A percentile compares a stretch with the other conserved stretches of the same genome.
These are phyloP conservation scores for Lyophyllum decastes DNA, from an alignment of 768 basidiomycete species.

Conservation along the genomic window DNA sequence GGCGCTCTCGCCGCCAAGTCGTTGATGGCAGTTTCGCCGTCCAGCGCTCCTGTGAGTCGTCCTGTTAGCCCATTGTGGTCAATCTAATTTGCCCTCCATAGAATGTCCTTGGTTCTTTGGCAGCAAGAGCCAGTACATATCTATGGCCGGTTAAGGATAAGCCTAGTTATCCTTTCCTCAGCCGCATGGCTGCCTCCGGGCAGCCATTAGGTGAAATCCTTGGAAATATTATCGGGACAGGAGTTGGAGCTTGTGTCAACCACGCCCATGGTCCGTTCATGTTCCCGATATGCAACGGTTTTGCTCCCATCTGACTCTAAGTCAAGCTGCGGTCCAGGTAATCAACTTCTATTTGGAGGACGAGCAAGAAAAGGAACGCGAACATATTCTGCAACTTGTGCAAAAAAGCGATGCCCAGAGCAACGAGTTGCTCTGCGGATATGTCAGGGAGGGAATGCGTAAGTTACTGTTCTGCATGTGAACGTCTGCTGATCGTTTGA, in stretches of 20 bases:
- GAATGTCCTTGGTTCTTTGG: conserved; percentile 10
- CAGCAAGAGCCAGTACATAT: conserved; percentile 2
- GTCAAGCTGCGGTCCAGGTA: conserved; percentile 42
- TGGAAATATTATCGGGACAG: conserved; percentile 46
- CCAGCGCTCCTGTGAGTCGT: conserved; percentile 25
- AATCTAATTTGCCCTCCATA: not conserved
- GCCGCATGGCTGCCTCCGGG: conserved; percentile 33
- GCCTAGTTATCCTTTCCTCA: conserved; percentile 40
- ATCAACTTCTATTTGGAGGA: conserved; percentile 57
- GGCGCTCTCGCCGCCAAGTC: conserved; percentile 32
- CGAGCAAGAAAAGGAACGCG: conserved; percentile 35
- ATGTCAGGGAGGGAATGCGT: conserved; percentile 55
- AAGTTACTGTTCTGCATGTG: conserved; percentile 12
- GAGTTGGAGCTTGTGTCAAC: conserved; percentile 47
- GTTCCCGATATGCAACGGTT: not conserved
- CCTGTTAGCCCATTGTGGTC: not conserved
- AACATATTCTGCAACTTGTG: conserved; percentile 37
- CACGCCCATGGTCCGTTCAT: conserved; percentile 39
- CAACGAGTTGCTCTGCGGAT: conserved; percentile 42
- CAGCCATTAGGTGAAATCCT: conserved; percentile 43
- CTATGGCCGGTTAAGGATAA: conserved; percentile 24
- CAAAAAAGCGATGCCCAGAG: conserved; percentile 31
- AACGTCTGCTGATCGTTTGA: not conserved
- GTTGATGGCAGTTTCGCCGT: conserved; percentile 25
- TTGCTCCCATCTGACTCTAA: not conserved